Conservation (phyloP, 108 stramenopile species). For the Mediolabrus comicus region DNA sequence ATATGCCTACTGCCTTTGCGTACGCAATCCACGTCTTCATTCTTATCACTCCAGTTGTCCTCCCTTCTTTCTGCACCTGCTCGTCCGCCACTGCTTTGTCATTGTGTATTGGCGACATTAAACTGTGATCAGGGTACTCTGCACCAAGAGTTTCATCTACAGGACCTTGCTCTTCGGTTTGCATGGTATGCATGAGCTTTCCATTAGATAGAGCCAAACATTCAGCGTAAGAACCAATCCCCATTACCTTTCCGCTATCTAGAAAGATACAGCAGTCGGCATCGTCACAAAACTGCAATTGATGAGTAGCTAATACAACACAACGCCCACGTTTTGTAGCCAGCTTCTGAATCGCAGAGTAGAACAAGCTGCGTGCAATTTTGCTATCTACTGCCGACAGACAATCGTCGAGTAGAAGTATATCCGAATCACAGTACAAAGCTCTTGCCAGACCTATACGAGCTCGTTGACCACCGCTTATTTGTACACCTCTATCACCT, state of each 20-base stretch:
- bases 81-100: not conserved
- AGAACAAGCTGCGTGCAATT: constrained; percentile 74
- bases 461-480: constrained; percentile 51
- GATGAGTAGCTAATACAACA: constrained; percentile 84
- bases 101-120: no score
- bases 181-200: constrained; percentile 14
- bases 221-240: constrained; percentile 55
- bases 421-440: constrained; percentile 45
- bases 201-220: constrained; percentile 45
- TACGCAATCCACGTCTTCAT: constrained; percentile 61
- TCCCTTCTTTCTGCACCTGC: constrained; percentile 56
- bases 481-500: constrained; percentile 76
- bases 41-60: constrained; percentile 58
- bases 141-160: not conserved
- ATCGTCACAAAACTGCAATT: constrained; percentile 74
- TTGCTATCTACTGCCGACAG: constrained; percentile 76
- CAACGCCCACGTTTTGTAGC: constrained; percentile 48
- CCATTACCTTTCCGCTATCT: constrained; percentile 43
- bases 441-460: constrained; percentile 46
- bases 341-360: constrained; percentile 50
- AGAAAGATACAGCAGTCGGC: constrained; percentile 60
- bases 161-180: not conserved
- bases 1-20: constrained; percentile 43
- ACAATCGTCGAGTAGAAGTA: constrained; percentile 83
- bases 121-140: no score